Conservation (phyloP, 345 rosid genomes). For the Rhodamnia argentea region DNA sequence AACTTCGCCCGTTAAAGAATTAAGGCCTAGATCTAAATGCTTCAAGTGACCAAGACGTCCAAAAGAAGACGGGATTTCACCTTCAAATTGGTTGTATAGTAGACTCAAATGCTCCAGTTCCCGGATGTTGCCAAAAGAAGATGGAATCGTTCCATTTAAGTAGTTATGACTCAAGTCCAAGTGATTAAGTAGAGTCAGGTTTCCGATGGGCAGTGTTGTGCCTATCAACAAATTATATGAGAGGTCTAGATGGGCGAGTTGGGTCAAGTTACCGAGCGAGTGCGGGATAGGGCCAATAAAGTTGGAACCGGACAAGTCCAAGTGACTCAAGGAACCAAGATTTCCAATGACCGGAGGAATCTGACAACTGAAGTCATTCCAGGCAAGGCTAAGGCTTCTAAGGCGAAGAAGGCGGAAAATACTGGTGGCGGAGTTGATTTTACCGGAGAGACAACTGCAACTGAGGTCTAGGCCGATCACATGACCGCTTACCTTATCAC, state of each 20-base stretch:
- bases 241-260: not conserved
- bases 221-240: not conserved
- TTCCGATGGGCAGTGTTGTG: not conserved
- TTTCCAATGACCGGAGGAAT: not conserved
- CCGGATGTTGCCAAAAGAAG: not conserved
- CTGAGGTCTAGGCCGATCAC: not conserved
- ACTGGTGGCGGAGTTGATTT: not conserved
- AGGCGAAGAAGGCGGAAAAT: not conserved
- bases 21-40: fast-evolving
- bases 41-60: not conserved
- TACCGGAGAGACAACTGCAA: not conserved
- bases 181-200: not conserved
- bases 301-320: fast-evolving
- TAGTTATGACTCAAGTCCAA: too few species aligned
- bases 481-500: not conserved
- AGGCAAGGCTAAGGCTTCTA: not conserved
- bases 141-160: too few species aligned
- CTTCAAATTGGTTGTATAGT: not conserved
- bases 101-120: not conserved
- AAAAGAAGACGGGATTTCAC: not conserved
- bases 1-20: not conserved
- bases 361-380: not conserved
- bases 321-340: not conserved
- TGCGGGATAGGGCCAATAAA: not conserved
- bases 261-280: not conserved